Evolutionary conservation across 2,329 filamentous ascomycete species (phyloP).

Genomic region (Talaromyces islandicus): DNA sequence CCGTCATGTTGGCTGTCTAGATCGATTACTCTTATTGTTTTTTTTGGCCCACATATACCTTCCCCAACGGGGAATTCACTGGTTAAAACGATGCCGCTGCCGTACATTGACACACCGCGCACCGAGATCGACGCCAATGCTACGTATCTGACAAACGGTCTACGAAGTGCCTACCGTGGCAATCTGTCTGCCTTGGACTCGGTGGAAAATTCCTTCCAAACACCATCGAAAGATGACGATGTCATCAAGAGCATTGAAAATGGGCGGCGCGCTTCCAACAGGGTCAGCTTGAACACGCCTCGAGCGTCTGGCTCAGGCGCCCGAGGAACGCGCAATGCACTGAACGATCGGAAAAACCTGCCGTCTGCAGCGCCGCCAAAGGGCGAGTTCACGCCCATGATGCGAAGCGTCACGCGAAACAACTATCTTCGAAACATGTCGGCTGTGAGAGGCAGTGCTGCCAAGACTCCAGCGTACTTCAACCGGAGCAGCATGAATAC

Average conservation of each 20-base stretch:
- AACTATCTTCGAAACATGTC: constrained; percentile 53
- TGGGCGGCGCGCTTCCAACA: constrained; percentile 48
- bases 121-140: constrained; percentile 73
- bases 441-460: constrained; percentile 52
- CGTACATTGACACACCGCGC: constrained; percentile 76
- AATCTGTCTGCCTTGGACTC: constrained; percentile 61
- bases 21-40: neutral
- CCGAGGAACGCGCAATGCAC: constrained; percentile 38
- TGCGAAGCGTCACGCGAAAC: constrained; percentile 72
- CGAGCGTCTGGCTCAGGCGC: constrained; percentile 52
- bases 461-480: constrained; percentile 63
- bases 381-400: constrained; percentile 87
- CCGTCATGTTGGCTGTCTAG: neutral
- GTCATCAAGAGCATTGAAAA: constrained; percentile 70
- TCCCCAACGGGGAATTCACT: neutral
- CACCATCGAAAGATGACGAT: constrained; percentile 70
- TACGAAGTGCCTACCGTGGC: constrained; percentile 47
- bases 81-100: constrained; percentile 53
- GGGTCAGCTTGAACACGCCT: constrained; percentile 64
- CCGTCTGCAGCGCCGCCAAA: constrained; percentile 50
- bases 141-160: constrained; percentile 66
- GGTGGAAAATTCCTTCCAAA: constrained; percentile 79
- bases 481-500: constrained; percentile 65
- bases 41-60: neutral
- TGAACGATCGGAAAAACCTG: constrained; percentile 67